These are phyloP conservation scores for Physocladia obscura DNA, from an alignment of 192 early-diverging fungal genomes.

Conservation along the genomic window DNA sequence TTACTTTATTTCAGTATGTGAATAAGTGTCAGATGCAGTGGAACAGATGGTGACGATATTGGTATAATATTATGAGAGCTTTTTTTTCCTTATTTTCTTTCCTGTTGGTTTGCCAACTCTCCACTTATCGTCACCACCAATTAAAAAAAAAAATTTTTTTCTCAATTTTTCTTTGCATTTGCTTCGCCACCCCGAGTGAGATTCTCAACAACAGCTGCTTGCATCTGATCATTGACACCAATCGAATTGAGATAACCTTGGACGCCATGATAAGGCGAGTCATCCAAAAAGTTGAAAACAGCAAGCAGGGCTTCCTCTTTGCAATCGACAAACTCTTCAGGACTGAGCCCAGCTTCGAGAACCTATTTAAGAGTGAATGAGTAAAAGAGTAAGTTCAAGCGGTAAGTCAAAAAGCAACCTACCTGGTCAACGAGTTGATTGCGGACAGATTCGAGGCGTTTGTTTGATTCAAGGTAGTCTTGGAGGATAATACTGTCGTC, in stretches of 20 bases:
- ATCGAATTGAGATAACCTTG: conserved; percentile 7
- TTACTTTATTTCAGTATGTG: too few relatives aligned
- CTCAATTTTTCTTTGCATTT: too few relatives aligned
- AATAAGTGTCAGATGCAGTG: too few relatives aligned
- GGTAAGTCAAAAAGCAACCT: neutral
- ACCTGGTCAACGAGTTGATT: neutral
- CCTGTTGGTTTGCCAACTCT: too few relatives aligned
- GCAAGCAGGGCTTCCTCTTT: conserved; percentile 6
- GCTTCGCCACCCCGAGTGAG: too few relatives aligned
- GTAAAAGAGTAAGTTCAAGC: neutral
- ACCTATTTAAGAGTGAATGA: neutral
- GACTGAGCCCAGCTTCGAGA: neutral
- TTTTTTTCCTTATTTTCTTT: too few relatives aligned
- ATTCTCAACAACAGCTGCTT: neutral
- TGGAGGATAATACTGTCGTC: neutral
- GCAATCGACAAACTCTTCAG: conserved; percentile 9
- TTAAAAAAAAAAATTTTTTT: too few relatives aligned
- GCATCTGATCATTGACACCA: neutral
- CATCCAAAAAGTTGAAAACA: neutral
- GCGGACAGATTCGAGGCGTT: neutral
- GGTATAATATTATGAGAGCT: too few relatives aligned
- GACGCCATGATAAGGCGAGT: conserved; percentile 6
- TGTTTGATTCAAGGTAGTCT: conserved; percentile 6
- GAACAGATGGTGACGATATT: too few relatives aligned
- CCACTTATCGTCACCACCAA: too few relatives aligned